These are phyloP conservation scores for Hemileccinum impolitum DNA, from an alignment of 768 basidiomycete genomes.

Conservation along the genomic window DNA sequence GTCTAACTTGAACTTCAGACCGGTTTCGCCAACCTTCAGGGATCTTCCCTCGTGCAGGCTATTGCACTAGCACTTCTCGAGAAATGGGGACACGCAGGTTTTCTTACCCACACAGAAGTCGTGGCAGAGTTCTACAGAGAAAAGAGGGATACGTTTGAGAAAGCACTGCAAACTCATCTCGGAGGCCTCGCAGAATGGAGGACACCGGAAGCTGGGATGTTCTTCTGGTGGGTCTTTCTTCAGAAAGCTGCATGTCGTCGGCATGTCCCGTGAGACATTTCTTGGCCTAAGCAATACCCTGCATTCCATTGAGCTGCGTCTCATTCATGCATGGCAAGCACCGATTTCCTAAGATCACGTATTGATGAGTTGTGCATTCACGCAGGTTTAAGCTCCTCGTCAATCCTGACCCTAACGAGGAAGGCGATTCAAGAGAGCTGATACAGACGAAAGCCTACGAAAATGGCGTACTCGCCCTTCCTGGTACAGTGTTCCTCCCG, in stretches of 20 bases:
- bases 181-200: slow-evolving; percentile 71
- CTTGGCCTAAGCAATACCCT: background rate
- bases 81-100: slow-evolving; percentile 76
- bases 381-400: slow-evolving; percentile 69
- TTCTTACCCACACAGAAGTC: slow-evolving; percentile 59
- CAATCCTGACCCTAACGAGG: slow-evolving; percentile 29
- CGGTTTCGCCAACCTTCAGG: slow-evolving; percentile 62
- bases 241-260: slow-evolving; percentile 2
- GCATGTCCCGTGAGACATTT: slow-evolving; percentile 5
- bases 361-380: slow-evolving; percentile 14
- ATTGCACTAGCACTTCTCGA: slow-evolving; percentile 56
- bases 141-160: slow-evolving; percentile 77
- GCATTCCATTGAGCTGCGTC: slow-evolving; percentile 3
- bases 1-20: no score
- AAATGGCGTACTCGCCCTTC: slow-evolving; percentile 84
- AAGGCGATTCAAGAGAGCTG: slow-evolving; percentile 67
- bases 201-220: slow-evolving; percentile 79
- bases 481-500: slow-evolving; percentile 80
- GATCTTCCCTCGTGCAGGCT: slow-evolving; percentile 60
- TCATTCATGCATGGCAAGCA: background rate
- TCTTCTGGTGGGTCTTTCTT: slow-evolving; percentile 64
- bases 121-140: slow-evolving; percentile 73
- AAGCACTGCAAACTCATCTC: slow-evolving; percentile 73
- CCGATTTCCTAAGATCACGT: slow-evolving; percentile 10
- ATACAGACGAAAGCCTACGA: slow-evolving; percentile 75